Evolutionary conservation across 345 rosid species (phyloP).

Genomic region (Gossypium rotundifolium): DNA sequence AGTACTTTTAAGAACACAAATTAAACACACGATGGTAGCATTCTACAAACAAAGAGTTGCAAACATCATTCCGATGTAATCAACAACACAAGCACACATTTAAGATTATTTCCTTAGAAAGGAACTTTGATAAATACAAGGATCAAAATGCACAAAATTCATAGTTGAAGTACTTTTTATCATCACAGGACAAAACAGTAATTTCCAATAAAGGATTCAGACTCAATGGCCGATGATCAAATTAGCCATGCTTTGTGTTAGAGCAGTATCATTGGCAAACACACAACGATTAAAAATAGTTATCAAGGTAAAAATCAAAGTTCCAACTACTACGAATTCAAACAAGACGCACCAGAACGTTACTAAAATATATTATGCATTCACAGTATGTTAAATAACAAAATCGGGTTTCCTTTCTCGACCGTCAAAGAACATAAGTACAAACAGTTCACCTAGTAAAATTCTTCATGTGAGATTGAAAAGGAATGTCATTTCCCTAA

Average conservation of each 20-base stretch:
- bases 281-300: background rate
- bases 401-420: background rate
- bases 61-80: background rate
- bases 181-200: too few relatives aligned
- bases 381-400: background rate
- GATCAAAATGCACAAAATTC: too few relatives aligned
- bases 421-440: background rate
- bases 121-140: too few relatives aligned
- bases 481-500: conserved; percentile 10
- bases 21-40: too few relatives aligned
- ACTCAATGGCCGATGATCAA: too few relatives aligned
- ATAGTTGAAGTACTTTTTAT: too few relatives aligned
- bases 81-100: background rate
- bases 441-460: background rate
- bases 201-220: too few relatives aligned
- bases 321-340: background rate
- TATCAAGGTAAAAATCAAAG: background rate
- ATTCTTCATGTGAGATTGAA: conserved; percentile 7
- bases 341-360: background rate
- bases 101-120: too few relatives aligned
- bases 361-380: background rate
- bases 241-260: background rate
- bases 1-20: too few relatives aligned
- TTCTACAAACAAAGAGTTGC: too few relatives aligned
- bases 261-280: background rate